Percentiles rank a stretch among this genome's conserved stretches.
Evolutionary conservation across 78 protist genomes (phyloP).

Genomic region (Guillardia theta): DNA sequence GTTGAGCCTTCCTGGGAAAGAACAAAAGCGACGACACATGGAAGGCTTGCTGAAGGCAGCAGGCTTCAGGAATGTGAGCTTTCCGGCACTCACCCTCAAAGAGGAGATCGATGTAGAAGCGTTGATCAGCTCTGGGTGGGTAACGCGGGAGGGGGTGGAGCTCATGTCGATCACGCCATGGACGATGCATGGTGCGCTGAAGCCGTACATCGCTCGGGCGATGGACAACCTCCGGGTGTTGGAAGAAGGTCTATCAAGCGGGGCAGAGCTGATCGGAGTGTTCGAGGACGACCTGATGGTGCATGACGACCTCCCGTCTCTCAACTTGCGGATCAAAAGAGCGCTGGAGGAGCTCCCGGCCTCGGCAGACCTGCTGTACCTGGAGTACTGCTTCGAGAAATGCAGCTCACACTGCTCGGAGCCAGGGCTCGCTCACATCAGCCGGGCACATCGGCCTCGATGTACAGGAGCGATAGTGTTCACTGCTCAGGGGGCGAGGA

Average conservation of each 20-base stretch:
- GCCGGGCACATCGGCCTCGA: background rate
- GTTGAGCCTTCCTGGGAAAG: background rate
- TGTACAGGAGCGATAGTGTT: background rate
- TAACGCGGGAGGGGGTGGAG: background rate
- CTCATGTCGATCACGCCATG: background rate
- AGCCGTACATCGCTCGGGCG: background rate
- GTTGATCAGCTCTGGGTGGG: background rate
- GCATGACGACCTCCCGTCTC: background rate
- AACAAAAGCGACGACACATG: background rate
- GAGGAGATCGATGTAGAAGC: background rate
- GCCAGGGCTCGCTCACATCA: background rate
- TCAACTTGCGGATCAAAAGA: background rate
- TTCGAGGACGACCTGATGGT: background rate
- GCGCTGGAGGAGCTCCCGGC: background rate
- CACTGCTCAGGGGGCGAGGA: background rate
- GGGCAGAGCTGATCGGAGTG: background rate
- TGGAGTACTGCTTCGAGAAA: background rate
- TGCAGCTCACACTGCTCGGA: background rate
- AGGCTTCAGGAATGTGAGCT: background rate
- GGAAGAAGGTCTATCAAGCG: background rate
- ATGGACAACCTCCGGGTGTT: background rate
- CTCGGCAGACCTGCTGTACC: background rate
- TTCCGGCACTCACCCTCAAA: background rate
- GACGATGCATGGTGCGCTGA: background rate
- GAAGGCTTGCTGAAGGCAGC: background rate